Evolutionary conservation across 2,329 filamentous ascomycete species (phyloP).

Genomic region (Scedosporium aurantiacum): DNA sequence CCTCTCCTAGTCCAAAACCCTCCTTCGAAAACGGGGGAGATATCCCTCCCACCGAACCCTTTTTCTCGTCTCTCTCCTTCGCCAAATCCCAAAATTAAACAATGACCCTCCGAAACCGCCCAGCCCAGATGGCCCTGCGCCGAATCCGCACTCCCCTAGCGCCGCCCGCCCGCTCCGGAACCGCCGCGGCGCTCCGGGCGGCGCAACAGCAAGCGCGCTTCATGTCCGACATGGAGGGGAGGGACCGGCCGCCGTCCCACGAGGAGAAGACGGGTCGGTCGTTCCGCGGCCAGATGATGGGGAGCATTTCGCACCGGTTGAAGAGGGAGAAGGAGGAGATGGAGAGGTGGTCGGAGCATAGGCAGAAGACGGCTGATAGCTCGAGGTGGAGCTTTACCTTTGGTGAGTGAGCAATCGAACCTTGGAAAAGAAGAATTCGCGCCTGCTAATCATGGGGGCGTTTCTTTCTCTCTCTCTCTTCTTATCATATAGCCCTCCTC

Average conservation of each 20-base stretch:
- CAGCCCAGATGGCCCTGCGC: constrained; percentile 1
- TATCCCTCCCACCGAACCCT: not conserved
- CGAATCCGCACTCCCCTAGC: not conserved
- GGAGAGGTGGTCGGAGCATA: constrained; percentile 32
- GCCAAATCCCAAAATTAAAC: not conserved
- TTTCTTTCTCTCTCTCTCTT: no score
- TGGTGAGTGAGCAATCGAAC: constrained; percentile 25
- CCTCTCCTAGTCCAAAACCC: not conserved
- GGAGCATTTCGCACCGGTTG: constrained; percentile 44
- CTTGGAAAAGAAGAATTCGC: not conserved
- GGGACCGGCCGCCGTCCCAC: constrained; percentile 15
- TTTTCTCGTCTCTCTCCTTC: not conserved
- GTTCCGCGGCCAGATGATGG: constrained; percentile 50
- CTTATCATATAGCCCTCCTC: constrained; percentile 45
- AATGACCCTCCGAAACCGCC: constrained; percentile 3
- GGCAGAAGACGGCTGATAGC: constrained; percentile 22
- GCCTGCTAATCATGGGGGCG: not conserved
- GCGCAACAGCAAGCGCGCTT: not conserved
- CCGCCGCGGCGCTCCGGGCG: not conserved
- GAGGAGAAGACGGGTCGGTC: constrained; percentile 27
- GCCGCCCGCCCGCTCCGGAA: not conserved
- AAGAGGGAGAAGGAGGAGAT: constrained; percentile 43
- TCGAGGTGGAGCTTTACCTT: constrained; percentile 43
- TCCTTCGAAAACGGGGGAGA: not conserved
- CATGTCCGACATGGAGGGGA: constrained; percentile 1